Evolutionary conservation across 352 stramenopile species (phyloP), one percentile per base, ranked within the genome.

Genomic region (Saprolegnia diclina): DNA sequence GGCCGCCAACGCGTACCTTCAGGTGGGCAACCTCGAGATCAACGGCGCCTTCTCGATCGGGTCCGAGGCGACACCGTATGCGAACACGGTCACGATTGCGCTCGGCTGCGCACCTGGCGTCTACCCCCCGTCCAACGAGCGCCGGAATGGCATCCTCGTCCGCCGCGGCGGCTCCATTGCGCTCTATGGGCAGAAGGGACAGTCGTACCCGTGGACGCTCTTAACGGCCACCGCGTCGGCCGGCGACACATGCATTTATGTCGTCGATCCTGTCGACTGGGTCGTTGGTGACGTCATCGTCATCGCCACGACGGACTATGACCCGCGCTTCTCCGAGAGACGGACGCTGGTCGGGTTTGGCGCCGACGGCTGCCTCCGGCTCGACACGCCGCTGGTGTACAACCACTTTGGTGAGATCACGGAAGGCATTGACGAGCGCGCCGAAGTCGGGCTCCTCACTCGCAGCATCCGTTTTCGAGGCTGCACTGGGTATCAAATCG

Each of bases 391-490:
- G 4, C 71, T 88, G 0, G 6, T 68, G 38, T 82, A 71, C 50
- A 78, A 67, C 62, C 80, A 88, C 76, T 78, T 74, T 22, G 74
- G 71, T 3, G 63, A 70, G 14, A 53, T 82, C 7, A 73, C 78
- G 11, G 62, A 87, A 22, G 73, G 76, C 38, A 74, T 83, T 26
- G 75, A 86, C 56, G 77, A 88, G 67, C 77, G 81, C 13, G 78
- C 77, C 24, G 83, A 90, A 53, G 74, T 92, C 37, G 85, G 77
- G 13, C 65, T 89, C 0, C 72, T 92, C 0, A 74, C 74, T 32
- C 74, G 85, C 24, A 88, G 75, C 63, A 81, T 92, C 45, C 61
- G 77, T 11, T 83, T 92, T 52, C 73, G 79, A 18, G 81, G 79
- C 13, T 81, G 75, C 26, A 66, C 54, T 0, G 76, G 80, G 50